Evolutionary conservation across 2,329 filamentous ascomycete species (phyloP).

Genomic region (Cercospora berteroae): DNA sequence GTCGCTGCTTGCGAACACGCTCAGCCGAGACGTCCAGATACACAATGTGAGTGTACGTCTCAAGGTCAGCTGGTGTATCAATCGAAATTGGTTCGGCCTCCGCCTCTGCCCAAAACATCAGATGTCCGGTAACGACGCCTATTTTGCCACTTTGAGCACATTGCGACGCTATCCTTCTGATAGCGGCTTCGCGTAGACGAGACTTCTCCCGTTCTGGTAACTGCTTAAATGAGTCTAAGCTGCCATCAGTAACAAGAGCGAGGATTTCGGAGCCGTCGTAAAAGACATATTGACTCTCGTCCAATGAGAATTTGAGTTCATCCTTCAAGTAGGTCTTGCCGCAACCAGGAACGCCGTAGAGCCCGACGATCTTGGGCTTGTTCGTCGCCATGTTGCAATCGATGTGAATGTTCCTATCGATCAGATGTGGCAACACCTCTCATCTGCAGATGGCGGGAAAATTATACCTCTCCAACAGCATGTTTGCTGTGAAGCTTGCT

Average conservation of each 20-base stretch:
- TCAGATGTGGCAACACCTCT: background rate
- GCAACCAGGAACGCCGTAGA: slow-evolving; percentile 57
- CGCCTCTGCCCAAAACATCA: slow-evolving; percentile 52
- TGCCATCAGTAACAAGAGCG: slow-evolving; percentile 44
- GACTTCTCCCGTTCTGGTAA: slow-evolving; percentile 41
- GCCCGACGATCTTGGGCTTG: slow-evolving; percentile 45
- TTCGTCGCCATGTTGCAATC: slow-evolving; percentile 5
- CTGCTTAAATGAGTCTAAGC: slow-evolving; percentile 50
- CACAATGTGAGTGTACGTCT: slow-evolving; percentile 57
- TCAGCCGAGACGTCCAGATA: slow-evolving; percentile 51
- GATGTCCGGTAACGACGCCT: slow-evolving; percentile 57
- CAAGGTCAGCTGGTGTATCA: slow-evolving; percentile 48
- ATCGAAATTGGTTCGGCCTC: slow-evolving; percentile 34
- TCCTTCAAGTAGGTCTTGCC: slow-evolving; percentile 53
- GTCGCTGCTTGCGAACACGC: slow-evolving; percentile 38
- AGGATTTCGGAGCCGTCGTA: slow-evolving; percentile 57
- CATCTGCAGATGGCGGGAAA: background rate
- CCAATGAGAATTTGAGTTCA: slow-evolving; percentile 36
- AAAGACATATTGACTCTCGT: slow-evolving; percentile 43
- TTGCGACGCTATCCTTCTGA: slow-evolving; percentile 44
- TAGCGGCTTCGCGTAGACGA: slow-evolving; percentile 46
- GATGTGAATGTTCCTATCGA: background rate
- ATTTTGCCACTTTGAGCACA: slow-evolving; percentile 38
- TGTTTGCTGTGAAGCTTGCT: background rate
- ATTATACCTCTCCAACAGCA: background rate